Evolutionary conservation across 139 green algal genomes (phyloP).

Genomic region (Picochlorum sp.): DNA sequence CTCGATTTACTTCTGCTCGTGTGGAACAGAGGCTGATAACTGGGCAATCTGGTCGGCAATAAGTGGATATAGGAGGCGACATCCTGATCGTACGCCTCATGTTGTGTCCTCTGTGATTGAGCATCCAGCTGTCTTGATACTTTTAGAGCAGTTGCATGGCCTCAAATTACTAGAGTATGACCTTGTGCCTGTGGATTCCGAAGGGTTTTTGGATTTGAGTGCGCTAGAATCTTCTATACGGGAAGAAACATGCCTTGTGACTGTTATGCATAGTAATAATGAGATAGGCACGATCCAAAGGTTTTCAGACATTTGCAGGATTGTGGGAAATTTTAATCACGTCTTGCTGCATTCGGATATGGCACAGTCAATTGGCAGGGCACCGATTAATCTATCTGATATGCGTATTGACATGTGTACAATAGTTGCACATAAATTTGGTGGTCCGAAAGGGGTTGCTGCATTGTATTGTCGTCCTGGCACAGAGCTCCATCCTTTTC

Average conservation of each 20-base stretch:
- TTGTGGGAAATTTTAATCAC: background rate
- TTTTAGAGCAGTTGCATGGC: conserved; percentile 13
- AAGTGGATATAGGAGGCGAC: conserved; percentile 6
- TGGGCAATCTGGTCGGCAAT: conserved; percentile 54
- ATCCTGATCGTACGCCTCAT: conserved; percentile 28
- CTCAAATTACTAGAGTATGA: conserved; percentile 40
- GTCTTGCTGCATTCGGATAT: conserved; percentile 55
- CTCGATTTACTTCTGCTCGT: conserved; percentile 46
- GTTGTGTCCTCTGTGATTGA: conserved; percentile 62
- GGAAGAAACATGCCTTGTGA: conserved; percentile 50
- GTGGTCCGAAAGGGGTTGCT: conserved; percentile 74
- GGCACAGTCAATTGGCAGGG: conserved; percentile 70
- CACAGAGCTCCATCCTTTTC: conserved; percentile 27
- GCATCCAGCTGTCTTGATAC: conserved; percentile 60
- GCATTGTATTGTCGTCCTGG: conserved; percentile 61
- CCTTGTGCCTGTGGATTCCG: conserved; percentile 36
- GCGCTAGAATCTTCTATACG: conserved; percentile 25
- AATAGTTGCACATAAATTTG: conserved; percentile 76
- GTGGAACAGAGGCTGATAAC: conserved; percentile 34
- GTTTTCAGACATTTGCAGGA: conserved; percentile 28
- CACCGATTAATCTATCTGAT: conserved; percentile 49
- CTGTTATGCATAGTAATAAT: conserved; percentile 82
- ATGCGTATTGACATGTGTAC: conserved; percentile 70
- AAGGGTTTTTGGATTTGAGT: conserved; percentile 45
- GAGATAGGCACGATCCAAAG: conserved; percentile 56